Base-by-base conservation (phyloP, 345 rosid species). In the Angophora floribunda region DNA sequence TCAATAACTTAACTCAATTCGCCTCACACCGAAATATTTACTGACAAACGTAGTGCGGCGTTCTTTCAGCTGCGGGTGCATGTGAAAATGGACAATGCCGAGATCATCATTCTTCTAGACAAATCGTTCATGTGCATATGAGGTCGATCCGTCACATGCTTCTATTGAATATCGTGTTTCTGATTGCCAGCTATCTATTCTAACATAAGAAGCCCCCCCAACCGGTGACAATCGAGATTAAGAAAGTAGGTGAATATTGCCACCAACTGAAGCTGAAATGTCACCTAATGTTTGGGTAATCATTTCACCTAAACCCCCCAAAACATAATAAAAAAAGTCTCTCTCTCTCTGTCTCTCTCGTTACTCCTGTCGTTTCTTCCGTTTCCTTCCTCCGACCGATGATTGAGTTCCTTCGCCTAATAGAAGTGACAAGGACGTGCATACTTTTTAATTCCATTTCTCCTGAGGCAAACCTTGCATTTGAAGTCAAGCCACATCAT, bases 401-500 rank as follows among this genome's bases (percentile, higher is more conserved):
- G 84, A 75, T 75, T 41, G 13, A 36, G 26, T 10, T 44, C 49
- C 41, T 41, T 75, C 4, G 84, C 49, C 84, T 19, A 75, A 13
- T 5, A 36, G 82, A 41, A 75, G 84, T 41, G 84, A 75, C 49
- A 21, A 75, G 49, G 84, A 75, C 84, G 49, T 19, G 84, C 49
- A 3, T 10, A 3, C 1, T 75, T 75, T 75, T 75, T 21, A 75
- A 75, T 75, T 41, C 28, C 49, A 22, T 21, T 41, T 41, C 4
- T 75, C 49, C 49, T 9, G 49, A 45, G 84, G 84, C 84, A 75
- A 32, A 41, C 28, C 95, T 93, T 95, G 63, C 88, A 97, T 94
- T 96, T 47, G 32, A 96, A 92, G 97, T 87, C 89, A 96, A 95
- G 96, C 63, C 53, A 91, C 87, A 86, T 87, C 61, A 19, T 52